Evolutionary conservation across 139 green algal genomes (phyloP), one percentile per base, ranked within the genome.

Genomic region (Micractinium sp.): DNA sequence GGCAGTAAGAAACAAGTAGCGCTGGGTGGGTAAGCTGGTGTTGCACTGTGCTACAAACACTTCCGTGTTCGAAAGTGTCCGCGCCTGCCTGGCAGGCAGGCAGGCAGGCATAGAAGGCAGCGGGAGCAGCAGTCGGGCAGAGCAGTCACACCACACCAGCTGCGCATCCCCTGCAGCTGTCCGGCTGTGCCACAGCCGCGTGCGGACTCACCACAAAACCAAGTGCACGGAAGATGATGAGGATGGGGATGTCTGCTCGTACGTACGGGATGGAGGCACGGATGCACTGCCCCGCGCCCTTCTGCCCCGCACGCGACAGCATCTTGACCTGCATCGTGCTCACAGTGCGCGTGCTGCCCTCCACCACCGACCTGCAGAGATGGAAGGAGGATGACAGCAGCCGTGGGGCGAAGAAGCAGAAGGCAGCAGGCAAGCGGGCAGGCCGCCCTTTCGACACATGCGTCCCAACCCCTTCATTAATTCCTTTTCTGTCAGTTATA

Each of bases 151-250:
- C 12, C 63, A 73, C 20, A 25, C 63, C 63, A 73, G 22, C 63
- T 73, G 22, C 63, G 3, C 63, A 12, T 20, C 12, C 63, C 23
- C 63, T 29, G 47, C 47, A 56, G 47, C 47, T 56, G 5, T 56
- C 9, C 47, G 47, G 47, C 9, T 56, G 47, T 56, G 9, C 47
- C 5, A 9, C 47, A 56, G 47, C 7, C 3, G 20, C 63, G 20
- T 29, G 22, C 25, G 73, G 12, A 22, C 94, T 74, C 78, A 96
- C 95, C 88, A 96, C 94, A 41, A 96, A 95, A 85, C 97, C 97
- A 60, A 99, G 92, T 0, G 97, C 97, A 1, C 96, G 88, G 92
- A 99, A 99, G 36, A 98, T 92, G 85, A 99, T 95, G 81, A 98
- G 93, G 80, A 98, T 95, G 84, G 97, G 97, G 74, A 99, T 93